These are phyloP conservation scores for Chrysopogon serrulatus DNA, from an alignment of 176 grass and related monocot genomes.

Conservation along the genomic window DNA sequence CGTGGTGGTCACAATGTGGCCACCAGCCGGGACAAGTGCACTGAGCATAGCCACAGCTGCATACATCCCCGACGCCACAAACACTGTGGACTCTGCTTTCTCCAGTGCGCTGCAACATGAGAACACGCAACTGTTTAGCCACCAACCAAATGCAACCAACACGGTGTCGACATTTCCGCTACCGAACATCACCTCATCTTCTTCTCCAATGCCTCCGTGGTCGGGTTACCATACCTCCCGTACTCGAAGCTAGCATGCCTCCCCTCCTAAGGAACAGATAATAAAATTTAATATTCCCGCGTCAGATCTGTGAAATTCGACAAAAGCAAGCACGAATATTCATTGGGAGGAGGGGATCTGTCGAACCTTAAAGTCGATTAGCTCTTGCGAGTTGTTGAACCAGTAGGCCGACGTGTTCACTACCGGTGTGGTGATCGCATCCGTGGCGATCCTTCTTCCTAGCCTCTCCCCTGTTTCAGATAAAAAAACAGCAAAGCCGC, in stretches of 20 bases:
- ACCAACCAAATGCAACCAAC: neutral
- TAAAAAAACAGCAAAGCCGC: neutral
- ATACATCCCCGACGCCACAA: conserved; percentile 98
- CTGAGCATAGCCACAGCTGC: conserved; percentile 90
- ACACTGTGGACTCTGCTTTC: conserved; percentile 91
- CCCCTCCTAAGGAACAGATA: conserved; percentile 60
- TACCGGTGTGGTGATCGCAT: conserved; percentile 93
- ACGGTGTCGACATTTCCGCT: neutral
- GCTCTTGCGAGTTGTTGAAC: conserved; percentile 93
- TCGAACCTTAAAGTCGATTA: conserved; percentile 94
- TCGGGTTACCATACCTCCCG: conserved; percentile 93
- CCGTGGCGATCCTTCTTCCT: conserved; percentile 79
- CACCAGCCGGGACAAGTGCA: conserved; percentile 84
- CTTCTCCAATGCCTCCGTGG: conserved; percentile 88
- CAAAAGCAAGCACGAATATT: neutral
- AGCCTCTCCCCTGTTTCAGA: conserved; percentile 76
- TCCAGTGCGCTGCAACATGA: conserved; percentile 77
- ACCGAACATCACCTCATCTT: conserved; percentile 76
- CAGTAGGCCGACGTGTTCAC: conserved; percentile 99
- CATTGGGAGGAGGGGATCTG: neutral
- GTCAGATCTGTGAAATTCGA: conserved; percentile 24
- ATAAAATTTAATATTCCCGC: neutral
- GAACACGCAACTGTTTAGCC: conserved; percentile 20
- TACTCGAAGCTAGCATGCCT: conserved; percentile 98
- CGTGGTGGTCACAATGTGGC: conserved; percentile 85